Conservation (phyloP, 2,329 filamentous ascomycete genomes). For the Tothia fuscella region DNA sequence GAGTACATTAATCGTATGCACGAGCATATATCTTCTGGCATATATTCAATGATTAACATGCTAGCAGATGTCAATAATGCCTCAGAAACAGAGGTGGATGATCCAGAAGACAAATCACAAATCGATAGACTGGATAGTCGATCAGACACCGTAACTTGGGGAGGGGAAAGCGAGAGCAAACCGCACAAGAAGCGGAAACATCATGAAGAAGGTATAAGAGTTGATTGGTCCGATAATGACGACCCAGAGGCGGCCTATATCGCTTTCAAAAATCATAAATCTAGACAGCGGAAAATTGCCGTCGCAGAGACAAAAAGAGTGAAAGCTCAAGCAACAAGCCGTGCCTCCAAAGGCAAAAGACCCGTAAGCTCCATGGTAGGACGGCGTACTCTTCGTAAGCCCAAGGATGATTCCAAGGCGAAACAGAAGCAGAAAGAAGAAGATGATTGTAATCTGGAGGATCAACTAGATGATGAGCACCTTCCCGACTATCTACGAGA, state of each 20-base stretch:
- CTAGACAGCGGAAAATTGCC: slow-evolving; percentile 8
- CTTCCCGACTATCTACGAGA: slow-evolving; percentile 62
- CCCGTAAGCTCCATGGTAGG: neutral
- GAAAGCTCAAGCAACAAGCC: slow-evolving; percentile 1
- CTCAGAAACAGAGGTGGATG: neutral
- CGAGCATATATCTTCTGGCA: neutral
- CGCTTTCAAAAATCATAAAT: slow-evolving; percentile 43
- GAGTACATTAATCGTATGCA: neutral
- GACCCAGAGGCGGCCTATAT: slow-evolving; percentile 44
- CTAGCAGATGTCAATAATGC: too few relatives aligned
- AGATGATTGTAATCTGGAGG: slow-evolving; percentile 14
- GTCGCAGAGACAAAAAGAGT: slow-evolving; percentile 2
- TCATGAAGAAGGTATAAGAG: slow-evolving; percentile 9
- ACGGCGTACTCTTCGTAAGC: neutral
- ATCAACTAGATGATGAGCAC: slow-evolving; percentile 34
- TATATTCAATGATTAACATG: too few relatives aligned
- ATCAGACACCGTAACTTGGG: too few relatives aligned
- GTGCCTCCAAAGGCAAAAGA: neutral
- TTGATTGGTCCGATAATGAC: slow-evolving; percentile 32
- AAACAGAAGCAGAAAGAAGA: slow-evolving; percentile 10
- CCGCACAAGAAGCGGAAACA: neutral
- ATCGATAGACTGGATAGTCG: too few relatives aligned
- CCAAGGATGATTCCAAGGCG: neutral
- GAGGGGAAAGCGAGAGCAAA: too few relatives aligned
- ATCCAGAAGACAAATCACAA: neutral